Evolutionary conservation across 108 stramenopile species (phyloP).

Genomic region (Thalassiosira profunda): DNA sequence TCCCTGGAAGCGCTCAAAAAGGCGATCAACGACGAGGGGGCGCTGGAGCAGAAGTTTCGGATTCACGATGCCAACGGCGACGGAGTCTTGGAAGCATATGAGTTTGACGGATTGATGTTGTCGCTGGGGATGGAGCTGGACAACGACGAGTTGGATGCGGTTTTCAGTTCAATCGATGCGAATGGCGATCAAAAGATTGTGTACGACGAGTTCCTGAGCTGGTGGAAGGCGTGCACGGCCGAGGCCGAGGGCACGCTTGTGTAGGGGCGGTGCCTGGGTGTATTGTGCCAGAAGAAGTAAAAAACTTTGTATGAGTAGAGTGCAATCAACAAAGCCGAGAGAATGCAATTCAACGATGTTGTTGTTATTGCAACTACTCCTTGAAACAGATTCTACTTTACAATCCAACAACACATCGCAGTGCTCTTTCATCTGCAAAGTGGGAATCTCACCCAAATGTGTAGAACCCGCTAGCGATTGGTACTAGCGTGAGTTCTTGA

Average conservation of each 20-base stretch:
- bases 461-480: too few species aligned
- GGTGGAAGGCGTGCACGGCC: conserved; percentile 51
- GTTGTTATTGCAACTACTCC: too few species aligned
- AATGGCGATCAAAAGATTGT: conserved; percentile 61
- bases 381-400: too few species aligned
- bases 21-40: conserved; percentile 49
- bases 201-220: conserved; percentile 60
- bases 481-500: too few species aligned
- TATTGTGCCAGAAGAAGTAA: too few species aligned
- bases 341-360: too few species aligned
- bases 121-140: conserved; percentile 52
- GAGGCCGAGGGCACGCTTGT: conserved; percentile 6
- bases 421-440: conserved; percentile 9
- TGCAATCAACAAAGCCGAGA: too few species aligned
- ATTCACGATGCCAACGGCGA: conserved; percentile 45
- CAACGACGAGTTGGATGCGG: conserved; percentile 58
- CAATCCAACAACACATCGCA: too few species aligned
- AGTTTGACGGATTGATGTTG: conserved; percentile 51
- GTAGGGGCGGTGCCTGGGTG: too few species aligned
- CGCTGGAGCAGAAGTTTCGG: conserved; percentile 47
- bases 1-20: conserved; percentile 22
- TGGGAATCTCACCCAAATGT: conserved; percentile 16
- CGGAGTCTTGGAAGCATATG: conserved; percentile 49
- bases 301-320: too few species aligned
- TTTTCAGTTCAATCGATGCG: conserved; percentile 50